Percentiles rank a stretch among this genome's conserved stretches.
Conservation (phyloP, 192 early-diverging fungal species). For the Entomortierella lignicola region DNA sequence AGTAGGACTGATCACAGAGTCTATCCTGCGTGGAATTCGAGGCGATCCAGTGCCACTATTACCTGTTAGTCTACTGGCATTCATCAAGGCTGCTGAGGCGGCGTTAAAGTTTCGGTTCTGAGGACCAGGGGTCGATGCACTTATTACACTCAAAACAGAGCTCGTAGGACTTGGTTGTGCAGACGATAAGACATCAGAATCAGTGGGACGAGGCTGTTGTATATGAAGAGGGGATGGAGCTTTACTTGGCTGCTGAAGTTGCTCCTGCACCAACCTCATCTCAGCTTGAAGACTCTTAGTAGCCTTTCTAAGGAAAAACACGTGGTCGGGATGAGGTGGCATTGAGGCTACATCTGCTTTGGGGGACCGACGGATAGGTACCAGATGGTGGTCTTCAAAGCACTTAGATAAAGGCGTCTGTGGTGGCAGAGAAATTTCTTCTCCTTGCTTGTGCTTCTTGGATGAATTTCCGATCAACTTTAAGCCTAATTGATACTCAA, state of each 20-base stretch:
- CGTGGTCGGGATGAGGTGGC: conserved; percentile 39
- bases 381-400: conserved; percentile 41
- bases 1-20: conserved; percentile 45
- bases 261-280: conserved; percentile 45
- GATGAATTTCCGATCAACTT: conserved; percentile 16
- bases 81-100: conserved; percentile 4
- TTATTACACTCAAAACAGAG: background rate
- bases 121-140: conserved; percentile 21
- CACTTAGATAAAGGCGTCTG: conserved; percentile 22
- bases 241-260: conserved; percentile 12
- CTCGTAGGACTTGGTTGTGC: conserved; percentile 25
- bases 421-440: conserved; percentile 29
- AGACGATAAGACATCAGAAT: conserved; percentile 16
- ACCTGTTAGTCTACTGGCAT: conserved; percentile 5
- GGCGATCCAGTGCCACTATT: conserved; percentile 10
- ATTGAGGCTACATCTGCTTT: conserved; percentile 54
- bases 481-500: conserved; percentile 38
- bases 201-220: conserved; percentile 2
- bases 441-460: conserved; percentile 23
- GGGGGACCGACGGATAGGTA: conserved; percentile 33
- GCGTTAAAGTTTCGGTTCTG: conserved; percentile 15
- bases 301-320: conserved; percentile 46
- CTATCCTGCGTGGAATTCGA: conserved; percentile 39
- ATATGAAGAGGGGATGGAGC: conserved; percentile 8
- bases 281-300: conserved; percentile 50